Conservation (phyloP, 345 rosid species). For the Raphanus sativus region DNA sequence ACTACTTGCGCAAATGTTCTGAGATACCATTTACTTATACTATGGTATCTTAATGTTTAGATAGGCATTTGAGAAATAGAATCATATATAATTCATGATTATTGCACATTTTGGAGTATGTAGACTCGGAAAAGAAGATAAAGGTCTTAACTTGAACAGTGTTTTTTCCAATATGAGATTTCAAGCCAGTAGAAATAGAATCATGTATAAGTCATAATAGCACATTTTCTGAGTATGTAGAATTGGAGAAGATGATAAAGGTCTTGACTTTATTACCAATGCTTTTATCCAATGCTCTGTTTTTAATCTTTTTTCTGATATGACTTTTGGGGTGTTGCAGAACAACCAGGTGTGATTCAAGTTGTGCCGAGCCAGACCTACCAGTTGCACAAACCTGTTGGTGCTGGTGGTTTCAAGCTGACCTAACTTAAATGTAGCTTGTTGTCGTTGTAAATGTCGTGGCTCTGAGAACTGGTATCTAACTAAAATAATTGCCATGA, state of each 20-base stretch:
- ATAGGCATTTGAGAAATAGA: not conserved
- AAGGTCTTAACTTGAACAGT: not conserved
- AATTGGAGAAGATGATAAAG: not conserved
- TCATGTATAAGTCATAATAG: not conserved
- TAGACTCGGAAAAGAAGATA: not conserved
- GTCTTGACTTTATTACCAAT: not conserved
- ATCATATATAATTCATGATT: not conserved
- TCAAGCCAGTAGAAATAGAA: not conserved
- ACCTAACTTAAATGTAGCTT: conserved; percentile 8
- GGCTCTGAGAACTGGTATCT: conserved; percentile 5
- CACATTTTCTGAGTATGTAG: not conserved
- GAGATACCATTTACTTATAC: not conserved
- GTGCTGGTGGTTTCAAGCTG: conserved; percentile 29
- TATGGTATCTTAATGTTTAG: not conserved
- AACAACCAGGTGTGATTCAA: conserved; percentile 86
- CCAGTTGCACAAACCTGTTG: conserved; percentile 58
- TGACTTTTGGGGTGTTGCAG: conserved; percentile 42
- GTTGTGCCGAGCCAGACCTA: conserved; percentile 63
- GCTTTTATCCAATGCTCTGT: not conserved
- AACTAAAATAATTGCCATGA: conserved; percentile 25
- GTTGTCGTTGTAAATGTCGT: conserved; percentile 18
- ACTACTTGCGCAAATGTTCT: not conserved
- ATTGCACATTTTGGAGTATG: not conserved
- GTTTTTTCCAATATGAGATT: not conserved
- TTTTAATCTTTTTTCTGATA: not conserved